Evolutionary conservation across 2,329 filamentous ascomycete genomes (phyloP).

Genomic region (Pyrenophora graminea): DNA sequence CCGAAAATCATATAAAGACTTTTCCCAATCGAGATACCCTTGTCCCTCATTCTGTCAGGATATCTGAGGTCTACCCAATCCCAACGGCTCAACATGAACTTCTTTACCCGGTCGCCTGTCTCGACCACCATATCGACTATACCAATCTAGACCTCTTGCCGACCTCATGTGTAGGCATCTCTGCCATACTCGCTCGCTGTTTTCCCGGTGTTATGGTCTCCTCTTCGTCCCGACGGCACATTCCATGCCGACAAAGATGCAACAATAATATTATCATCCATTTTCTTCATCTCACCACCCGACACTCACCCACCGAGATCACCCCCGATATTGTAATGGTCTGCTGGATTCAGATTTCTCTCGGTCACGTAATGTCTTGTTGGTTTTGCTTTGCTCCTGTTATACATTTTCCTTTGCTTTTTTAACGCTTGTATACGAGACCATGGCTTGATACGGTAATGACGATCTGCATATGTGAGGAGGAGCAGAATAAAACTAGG

Average conservation of each 20-base stretch:
- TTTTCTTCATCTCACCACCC: background rate
- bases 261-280: no score
- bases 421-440: background rate
- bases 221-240: no score
- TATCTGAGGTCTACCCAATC: no score
- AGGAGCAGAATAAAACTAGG: no score
- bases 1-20: no score
- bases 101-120: background rate
- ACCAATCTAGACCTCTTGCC: background rate
- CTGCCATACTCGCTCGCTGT: no score
- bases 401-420: background rate
- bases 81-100: background rate
- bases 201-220: no score
- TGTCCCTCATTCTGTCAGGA: no score
- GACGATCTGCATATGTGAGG: no score
- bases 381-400: background rate
- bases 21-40: background rate
- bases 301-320: background rate
- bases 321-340: background rate
- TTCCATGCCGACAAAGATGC: no score
- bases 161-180: no score
- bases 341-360: background rate
- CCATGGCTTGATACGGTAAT: background rate
- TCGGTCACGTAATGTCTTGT: background rate
- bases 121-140: background rate